Conservation (phyloP, 306 rosid species). For the Vigna hirtella region DNA sequence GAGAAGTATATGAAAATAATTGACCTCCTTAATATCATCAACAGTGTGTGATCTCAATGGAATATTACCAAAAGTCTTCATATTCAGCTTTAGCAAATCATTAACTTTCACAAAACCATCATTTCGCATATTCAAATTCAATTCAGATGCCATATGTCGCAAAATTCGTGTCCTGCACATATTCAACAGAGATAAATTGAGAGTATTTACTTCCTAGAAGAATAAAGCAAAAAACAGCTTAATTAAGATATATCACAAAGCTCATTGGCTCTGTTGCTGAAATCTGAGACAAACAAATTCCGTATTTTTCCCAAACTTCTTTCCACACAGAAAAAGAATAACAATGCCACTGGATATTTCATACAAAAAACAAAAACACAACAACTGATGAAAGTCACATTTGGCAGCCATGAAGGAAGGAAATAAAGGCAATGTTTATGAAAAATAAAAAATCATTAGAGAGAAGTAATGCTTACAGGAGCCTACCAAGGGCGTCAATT, state of each 20-base stretch:
- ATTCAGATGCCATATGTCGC: constrained; percentile 89
- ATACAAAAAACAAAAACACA: background rate
- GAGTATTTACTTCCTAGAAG: constrained; percentile 5
- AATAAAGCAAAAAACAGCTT: constrained; percentile 20
- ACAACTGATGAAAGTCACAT: background rate
- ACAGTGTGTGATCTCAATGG: constrained; percentile 76
- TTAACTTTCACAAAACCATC: constrained; percentile 86
- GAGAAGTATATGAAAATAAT: constrained; percentile 39
- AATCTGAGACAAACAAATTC: background rate
- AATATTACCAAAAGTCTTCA: constrained; percentile 83
- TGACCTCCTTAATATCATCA: constrained; percentile 88
- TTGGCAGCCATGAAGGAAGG: background rate
- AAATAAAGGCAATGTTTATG: background rate
- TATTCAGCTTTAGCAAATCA: constrained; percentile 73
- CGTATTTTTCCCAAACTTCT: constrained; percentile 6
- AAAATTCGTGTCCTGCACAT: constrained; percentile 76
- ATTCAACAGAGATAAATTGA: constrained; percentile 20
- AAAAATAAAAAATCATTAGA: background rate
- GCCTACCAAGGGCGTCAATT: constrained; percentile 93
- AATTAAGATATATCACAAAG: background rate
- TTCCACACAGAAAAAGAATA: background rate
- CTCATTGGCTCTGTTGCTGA: background rate
- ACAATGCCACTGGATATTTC: background rate
- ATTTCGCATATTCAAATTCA: constrained; percentile 73
- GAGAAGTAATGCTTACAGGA: constrained; percentile 65